Base-by-base conservation (phyloP, 257 asterid species). In the Leptodermis oblonga region DNA sequence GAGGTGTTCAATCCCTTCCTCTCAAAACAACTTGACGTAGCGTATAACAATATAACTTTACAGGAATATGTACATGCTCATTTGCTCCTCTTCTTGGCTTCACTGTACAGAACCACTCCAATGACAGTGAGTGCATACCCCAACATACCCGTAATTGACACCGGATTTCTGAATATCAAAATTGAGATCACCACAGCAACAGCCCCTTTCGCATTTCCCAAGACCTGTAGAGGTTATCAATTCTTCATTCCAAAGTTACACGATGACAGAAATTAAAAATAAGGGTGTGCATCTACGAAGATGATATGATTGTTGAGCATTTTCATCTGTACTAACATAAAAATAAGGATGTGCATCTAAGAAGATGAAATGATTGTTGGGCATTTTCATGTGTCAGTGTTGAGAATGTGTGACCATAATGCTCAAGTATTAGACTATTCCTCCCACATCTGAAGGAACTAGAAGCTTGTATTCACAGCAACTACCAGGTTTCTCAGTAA, bases 191-290 rank as follows among this genome's bases (percentile, higher is more conserved):
- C 80, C 23, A 79, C 83, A 30, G 80, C 78, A 39, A 79, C 76
- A 22, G 80, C 80, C 2, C 80, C 80, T 69, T 75, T 79, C 45
- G 83, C 83, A 71, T 79, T 79, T 45, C 83, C 83, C 55, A 79
- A 48, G 33, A 79, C 83, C 83, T 75, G 46, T 52, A 68, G n/a
- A 65, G 39, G 70, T 54, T 59, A 54, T 23, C 11, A 45, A 42
- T 34, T 45, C 58, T 37, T 33, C 51, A 26, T 20, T 42, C 26
- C 36, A 18, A 30, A n/a, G 37, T 6, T 22, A 22, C 30, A 25
- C 49, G 3, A n/a, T 18, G 8, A 65, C 36, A 3, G 7, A 6
- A 1, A 14, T 2, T 20, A 4, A 28, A 33, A 9, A 11, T 48
- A 15, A 31, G 34, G 61, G 33, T 20, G 33, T 25, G 7, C 23